Base-by-base conservation (phyloP, 176 grass and related monocot genomes). In the Cymbopogon citratus region DNA sequence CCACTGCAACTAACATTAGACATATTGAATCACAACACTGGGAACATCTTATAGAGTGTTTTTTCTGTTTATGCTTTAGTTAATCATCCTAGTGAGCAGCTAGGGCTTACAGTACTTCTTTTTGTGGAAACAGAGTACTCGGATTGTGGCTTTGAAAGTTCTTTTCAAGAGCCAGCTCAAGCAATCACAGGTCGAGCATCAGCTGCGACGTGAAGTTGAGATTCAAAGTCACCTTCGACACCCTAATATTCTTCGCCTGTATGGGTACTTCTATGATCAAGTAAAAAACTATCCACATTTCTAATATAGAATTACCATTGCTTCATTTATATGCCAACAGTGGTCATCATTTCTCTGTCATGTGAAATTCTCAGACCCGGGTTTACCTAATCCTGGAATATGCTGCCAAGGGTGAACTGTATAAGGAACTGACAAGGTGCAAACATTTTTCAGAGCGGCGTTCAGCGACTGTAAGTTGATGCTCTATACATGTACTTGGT, bases 191-290 rank as follows among this genome's bases (percentile, higher is more conserved):
- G 92, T 99, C 0, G 96, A 95, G 80, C 96, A 99, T 79, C 96
- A 99, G 77, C 84, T 99, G 5, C 74, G 80, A 1, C 92, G 93
- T 2, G 96, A 99, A 66, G 96, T 99, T 2, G 92, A 99, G 43
- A 99, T 99, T 12, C 96, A 99, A 65, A 93, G 91, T 27, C 96
- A 99, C 79, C 89, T 99, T 11, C 78, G 93, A 9, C 93, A 99
- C 12, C 78, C 87, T 5, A 93, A 99, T 14, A 95, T 99, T 66
- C 89, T 95, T 35, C 96, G 91, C 40, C 51, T 95, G 19, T 99
- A 99, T 80, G 92, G 96, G 3, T 99, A 95, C 25, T 99, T 99
- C 5, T 99, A 99, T 71, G 96, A 99, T 63, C 92, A 95, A 91
- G 96, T 99, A 74, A 48, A 24, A 29, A 34, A 51, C 43, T 10